These are phyloP conservation scores for Aspergillus phoenicis DNA, from an alignment of 2,329 filamentous ascomycete genomes.

Conservation along the genomic window DNA sequence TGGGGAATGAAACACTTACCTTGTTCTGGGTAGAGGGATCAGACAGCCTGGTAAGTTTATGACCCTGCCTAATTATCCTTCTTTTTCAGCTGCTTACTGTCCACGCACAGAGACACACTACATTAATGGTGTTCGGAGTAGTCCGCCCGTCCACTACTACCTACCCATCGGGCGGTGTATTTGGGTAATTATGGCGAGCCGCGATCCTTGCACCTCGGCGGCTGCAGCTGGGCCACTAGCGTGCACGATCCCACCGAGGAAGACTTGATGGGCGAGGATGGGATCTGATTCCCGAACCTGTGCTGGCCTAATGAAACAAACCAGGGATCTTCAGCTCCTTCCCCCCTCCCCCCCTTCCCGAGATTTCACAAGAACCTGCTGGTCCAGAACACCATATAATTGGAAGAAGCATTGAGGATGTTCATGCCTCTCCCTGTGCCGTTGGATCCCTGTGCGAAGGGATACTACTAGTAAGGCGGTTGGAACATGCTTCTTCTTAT, in stretches of 20 bases:
- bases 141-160: not conserved
- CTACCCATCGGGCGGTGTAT: not conserved
- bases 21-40: too few species aligned
- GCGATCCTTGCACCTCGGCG: conserved; percentile 7
- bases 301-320: conserved; percentile 3
- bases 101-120: too few species aligned
- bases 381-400: not conserved
- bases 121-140: not conserved
- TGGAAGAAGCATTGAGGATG: not conserved
- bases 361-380: not conserved
- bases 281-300: conserved; percentile 4
- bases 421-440: not conserved
- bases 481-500: not conserved
- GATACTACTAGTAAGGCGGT: not conserved
- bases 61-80: too few species aligned
- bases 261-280: not conserved
- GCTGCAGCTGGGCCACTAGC: conserved; percentile 3
- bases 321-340: not conserved
- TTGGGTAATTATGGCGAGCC: conserved; percentile 4
- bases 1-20: not conserved
- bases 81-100: not conserved
- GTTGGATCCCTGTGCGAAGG: not conserved
- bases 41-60: too few species aligned
- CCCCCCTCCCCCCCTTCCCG: not conserved
- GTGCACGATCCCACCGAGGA: conserved; percentile 13